Percentiles rank a stretch among this genome's conserved stretches.
Conservation (phyloP, 2,329 filamentous ascomycete genomes). For the Penicillium sp. region DNA sequence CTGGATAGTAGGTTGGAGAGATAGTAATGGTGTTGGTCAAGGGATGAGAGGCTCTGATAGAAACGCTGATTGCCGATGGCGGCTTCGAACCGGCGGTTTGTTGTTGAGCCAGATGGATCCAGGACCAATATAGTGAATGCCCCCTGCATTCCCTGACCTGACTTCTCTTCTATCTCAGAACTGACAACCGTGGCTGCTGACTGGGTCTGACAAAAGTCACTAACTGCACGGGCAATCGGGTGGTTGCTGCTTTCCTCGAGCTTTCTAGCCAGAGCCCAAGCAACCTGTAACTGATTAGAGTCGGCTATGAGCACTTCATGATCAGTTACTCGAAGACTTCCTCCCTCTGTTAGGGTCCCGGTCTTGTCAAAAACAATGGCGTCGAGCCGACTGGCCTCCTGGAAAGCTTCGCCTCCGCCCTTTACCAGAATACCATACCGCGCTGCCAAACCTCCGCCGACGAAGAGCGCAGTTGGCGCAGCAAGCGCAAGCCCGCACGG, state of each 20-base stretch:
- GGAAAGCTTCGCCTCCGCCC: slow-evolving; percentile 83
- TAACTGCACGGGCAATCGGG: slow-evolving; percentile 62
- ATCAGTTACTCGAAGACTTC: slow-evolving; percentile 61
- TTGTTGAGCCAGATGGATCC: slow-evolving; percentile 16
- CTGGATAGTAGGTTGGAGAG: slow-evolving; percentile 41
- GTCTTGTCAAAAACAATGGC: slow-evolving; percentile 90
- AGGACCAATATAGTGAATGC: slow-evolving; percentile 47
- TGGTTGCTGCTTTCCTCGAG: slow-evolving; percentile 66
- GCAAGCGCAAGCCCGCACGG: slow-evolving; percentile 83
- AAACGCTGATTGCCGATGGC: slow-evolving; percentile 64
- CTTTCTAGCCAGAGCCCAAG: slow-evolving; percentile 53
- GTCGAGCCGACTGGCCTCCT: slow-evolving; percentile 78
- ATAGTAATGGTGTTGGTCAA: slow-evolving; percentile 40
- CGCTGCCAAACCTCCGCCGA: slow-evolving; percentile 79
- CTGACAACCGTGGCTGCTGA: slow-evolving; percentile 32
- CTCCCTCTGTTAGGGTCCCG: slow-evolving; percentile 75
- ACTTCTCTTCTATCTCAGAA: slow-evolving; percentile 57
- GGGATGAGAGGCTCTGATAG: slow-evolving; percentile 39
- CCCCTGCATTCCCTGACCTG: slow-evolving; percentile 63
- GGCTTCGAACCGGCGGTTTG: slow-evolving; percentile 47
- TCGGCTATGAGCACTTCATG: slow-evolving; percentile 48
- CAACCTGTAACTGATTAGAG: slow-evolving; percentile 39
- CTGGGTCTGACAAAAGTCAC: slow-evolving; percentile 51
- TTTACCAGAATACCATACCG: slow-evolving; percentile 81
- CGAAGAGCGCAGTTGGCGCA: slow-evolving; percentile 86